phyloP scores from a whole-genome alignment of 805 yeast species.

The Grigorovia yakushimaensis region DNA sequence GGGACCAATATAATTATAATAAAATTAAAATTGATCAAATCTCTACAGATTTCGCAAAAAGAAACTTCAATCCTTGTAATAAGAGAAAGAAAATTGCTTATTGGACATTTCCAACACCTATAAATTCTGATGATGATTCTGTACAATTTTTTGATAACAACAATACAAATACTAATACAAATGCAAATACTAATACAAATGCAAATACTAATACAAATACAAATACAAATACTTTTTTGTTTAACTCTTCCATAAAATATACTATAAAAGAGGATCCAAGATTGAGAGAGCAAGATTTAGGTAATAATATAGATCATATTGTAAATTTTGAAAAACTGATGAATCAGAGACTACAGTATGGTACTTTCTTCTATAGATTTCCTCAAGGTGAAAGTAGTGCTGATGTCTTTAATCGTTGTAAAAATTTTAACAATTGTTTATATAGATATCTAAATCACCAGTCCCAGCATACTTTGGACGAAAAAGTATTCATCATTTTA shows the following conservation, averaged over 20 bases:
- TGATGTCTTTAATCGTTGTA: conserved; percentile 83
- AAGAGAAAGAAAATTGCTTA: conserved; percentile 8
- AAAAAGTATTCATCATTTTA: conserved; percentile 73
- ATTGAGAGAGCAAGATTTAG: conserved; percentile 90
- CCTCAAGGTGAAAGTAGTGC: conserved; percentile 95
- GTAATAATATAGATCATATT: conserved; percentile 67
- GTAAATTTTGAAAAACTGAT: conserved; percentile 69
- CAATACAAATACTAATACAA: too few relatives aligned
- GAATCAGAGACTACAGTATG: conserved; percentile 77
- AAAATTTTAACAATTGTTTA: conserved; percentile 78
- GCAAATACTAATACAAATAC: too few relatives aligned
- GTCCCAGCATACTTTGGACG: conserved; percentile 35
- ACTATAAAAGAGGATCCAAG: conserved; percentile 76
- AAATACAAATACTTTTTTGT: too few relatives aligned
- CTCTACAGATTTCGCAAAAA: too few relatives aligned
- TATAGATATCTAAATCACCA: conserved; percentile 65
- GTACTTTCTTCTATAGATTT: conserved; percentile 77
- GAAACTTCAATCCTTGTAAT: neutral
- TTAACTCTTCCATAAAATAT: conserved; percentile 32
- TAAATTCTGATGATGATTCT: neutral
- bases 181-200: too few relatives aligned
- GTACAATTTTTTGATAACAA: neutral
- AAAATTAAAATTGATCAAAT: neutral
- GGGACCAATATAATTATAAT: conserved; percentile 24
- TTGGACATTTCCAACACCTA: conserved; percentile 12